These are phyloP conservation scores for Tarenaya hassleriana DNA, from an alignment of 345 rosid genomes.

Conservation along the genomic window DNA sequence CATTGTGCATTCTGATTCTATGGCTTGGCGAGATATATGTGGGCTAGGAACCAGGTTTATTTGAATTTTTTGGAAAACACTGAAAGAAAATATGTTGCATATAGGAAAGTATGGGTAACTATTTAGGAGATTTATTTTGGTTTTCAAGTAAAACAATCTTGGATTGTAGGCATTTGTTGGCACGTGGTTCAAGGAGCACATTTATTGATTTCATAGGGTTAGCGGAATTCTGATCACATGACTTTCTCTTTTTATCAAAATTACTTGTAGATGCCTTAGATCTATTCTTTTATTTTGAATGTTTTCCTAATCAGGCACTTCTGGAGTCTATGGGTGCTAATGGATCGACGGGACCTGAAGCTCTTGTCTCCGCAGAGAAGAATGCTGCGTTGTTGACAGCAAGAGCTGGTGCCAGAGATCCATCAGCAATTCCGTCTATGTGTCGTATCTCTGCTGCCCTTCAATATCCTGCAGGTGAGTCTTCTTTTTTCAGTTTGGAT, in stretches of 20 bases:
- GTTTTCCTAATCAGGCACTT: constrained; percentile 61
- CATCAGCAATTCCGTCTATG: constrained; percentile 96
- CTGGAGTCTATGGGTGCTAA: constrained; percentile 79
- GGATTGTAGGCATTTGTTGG: neutral
- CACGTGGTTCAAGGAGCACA: neutral
- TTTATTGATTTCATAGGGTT: constrained; percentile 8
- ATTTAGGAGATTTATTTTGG: constrained; percentile 1
- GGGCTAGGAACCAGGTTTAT: neutral
- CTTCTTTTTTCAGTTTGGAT: neutral
- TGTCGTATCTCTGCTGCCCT: constrained; percentile 94
- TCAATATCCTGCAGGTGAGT: constrained; percentile 87
- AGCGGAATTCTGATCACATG: constrained; percentile 3
- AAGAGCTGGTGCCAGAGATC: constrained; percentile 98
- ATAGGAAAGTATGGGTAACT: neutral
- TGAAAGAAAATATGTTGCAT: neutral
- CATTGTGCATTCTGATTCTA: neutral
- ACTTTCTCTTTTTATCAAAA: constrained; percentile 2
- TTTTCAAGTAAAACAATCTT: neutral
- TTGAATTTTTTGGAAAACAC: neutral
- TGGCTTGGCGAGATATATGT: constrained; percentile 1
- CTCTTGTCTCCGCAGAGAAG: constrained; percentile 82
- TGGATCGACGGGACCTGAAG: constrained; percentile 90
- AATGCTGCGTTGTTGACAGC: constrained; percentile 90
- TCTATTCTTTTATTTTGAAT: constrained; percentile 15
- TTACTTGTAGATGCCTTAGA: constrained; percentile 10